These are phyloP conservation scores for Crassisporium funariophilum DNA, from an alignment of 768 basidiomycete genomes.

Conservation along the genomic window DNA sequence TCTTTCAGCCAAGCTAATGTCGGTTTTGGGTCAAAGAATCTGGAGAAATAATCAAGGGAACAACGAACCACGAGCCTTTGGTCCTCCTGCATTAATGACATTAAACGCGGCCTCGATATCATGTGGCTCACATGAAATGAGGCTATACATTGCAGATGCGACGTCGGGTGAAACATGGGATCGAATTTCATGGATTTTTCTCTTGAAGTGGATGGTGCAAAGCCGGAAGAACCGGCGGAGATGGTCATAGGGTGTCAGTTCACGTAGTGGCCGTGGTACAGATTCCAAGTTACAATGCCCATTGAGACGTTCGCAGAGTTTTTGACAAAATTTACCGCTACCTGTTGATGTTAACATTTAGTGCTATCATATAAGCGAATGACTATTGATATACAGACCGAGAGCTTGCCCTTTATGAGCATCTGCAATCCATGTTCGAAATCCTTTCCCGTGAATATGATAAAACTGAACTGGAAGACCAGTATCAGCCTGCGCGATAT, in stretches of 20 bases:
- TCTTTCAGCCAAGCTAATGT: slow-evolving; percentile 29
- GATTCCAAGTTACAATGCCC: slow-evolving; percentile 9
- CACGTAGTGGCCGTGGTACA: slow-evolving; percentile 5
- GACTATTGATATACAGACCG: slow-evolving; percentile 7
- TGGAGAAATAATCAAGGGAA: not conserved
- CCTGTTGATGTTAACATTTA: not conserved
- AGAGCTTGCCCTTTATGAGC: slow-evolving; percentile 26
- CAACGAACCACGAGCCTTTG: slow-evolving; percentile 21
- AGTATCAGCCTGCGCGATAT: slow-evolving; percentile 20
- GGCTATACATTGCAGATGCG: slow-evolving; percentile 23
- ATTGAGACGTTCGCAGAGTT: not conserved
- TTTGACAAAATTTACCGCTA: slow-evolving; percentile 3
- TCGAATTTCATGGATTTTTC: slow-evolving; percentile 17
- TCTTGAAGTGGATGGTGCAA: slow-evolving; percentile 24
- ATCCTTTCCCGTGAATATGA: slow-evolving; percentile 25
- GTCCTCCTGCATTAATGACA: slow-evolving; percentile 20
- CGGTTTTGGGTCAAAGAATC: not conserved
- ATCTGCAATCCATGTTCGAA: slow-evolving; percentile 23
- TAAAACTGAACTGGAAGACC: slow-evolving; percentile 18
- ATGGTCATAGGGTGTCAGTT: slow-evolving; percentile 29
- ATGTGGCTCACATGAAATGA: slow-evolving; percentile 20
- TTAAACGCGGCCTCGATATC: slow-evolving; percentile 15
- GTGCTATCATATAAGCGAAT: not conserved
- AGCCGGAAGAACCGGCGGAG: slow-evolving; percentile 20
- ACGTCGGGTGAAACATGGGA: slow-evolving; percentile 6